Conservation (phyloP, 176 grass and related monocot species). For the Aechmea fasciata region DNA sequence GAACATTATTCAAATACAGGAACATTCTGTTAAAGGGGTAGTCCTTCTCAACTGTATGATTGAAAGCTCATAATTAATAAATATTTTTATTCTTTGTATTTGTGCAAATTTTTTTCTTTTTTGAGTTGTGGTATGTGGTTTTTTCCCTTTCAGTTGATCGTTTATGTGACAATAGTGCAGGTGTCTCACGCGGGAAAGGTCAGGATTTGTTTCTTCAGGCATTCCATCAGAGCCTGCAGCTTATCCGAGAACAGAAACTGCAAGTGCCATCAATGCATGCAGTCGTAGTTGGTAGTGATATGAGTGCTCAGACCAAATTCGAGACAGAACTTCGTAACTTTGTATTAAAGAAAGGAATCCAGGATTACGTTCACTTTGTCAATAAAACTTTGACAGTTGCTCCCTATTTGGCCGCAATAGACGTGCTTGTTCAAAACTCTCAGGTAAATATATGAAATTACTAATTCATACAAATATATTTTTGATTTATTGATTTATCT, state of each 20-base stretch:
- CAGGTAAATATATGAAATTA: slow-evolving; percentile 42
- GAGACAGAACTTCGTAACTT: slow-evolving; percentile 78
- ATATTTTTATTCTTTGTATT: slow-evolving; percentile 4
- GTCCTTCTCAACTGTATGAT: too few species aligned
- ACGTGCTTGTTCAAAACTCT: slow-evolving; percentile 97
- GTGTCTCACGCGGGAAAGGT: slow-evolving; percentile 93
- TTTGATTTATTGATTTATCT: background rate
- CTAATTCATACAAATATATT: background rate
- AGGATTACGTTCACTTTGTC: slow-evolving; percentile 72
- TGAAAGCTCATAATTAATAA: background rate
- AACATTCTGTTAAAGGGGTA: too few species aligned
- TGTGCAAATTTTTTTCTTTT: slow-evolving; percentile 9
- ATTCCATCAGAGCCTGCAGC: slow-evolving; percentile 67
- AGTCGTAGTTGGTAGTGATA: slow-evolving; percentile 86
- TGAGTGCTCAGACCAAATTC: slow-evolving; percentile 91
- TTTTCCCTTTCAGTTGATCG: slow-evolving; percentile 7
- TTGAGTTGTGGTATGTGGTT: background rate
- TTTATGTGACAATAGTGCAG: slow-evolving; percentile 37
- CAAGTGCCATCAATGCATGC: slow-evolving; percentile 80
- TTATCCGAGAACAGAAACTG: slow-evolving; percentile 69
- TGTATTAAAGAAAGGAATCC: slow-evolving; percentile 56
- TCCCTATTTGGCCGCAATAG: slow-evolving; percentile 87
- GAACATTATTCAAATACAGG: too few species aligned
- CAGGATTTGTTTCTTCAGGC: slow-evolving; percentile 94
- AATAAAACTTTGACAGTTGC: slow-evolving; percentile 90